A percentile compares a stretch with the other conserved stretches of the same genome.
Evolutionary conservation across 805 yeast genomes (phyloP).

Genomic region (Deakozyma indianensis): DNA sequence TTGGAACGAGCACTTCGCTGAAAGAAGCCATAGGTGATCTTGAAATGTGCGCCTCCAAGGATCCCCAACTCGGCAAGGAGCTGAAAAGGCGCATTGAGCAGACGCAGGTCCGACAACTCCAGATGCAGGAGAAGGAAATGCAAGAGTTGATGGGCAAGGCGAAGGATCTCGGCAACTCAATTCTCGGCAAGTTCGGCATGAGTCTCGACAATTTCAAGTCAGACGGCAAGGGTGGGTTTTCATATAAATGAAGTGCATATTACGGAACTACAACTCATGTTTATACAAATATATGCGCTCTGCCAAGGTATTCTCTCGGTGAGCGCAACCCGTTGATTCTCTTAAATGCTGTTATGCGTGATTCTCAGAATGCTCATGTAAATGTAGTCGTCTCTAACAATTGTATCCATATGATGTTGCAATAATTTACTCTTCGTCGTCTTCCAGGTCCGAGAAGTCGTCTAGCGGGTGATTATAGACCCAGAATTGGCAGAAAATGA

Average conservation of each 20-base stretch:
- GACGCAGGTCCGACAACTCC: slow-evolving; percentile 10
- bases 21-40: slow-evolving; percentile 16
- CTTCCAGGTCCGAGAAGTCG: background rate
- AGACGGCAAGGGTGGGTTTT: background rate
- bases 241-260: no score
- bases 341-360: no score
- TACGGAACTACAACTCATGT: no score
- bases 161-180: slow-evolving; percentile 19
- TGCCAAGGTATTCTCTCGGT: no score
- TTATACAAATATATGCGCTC: no score
- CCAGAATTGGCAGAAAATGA: slow-evolving; percentile 78
- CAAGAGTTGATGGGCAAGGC: slow-evolving; percentile 18
- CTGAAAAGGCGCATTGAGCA: slow-evolving; percentile 2
- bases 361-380: no score
- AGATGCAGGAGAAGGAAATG: slow-evolving; percentile 16
- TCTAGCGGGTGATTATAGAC: slow-evolving; percentile 27
- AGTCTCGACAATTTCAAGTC: slow-evolving; percentile 18
- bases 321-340: no score
- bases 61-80: slow-evolving; percentile 4
- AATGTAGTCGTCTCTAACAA: no score
- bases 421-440: no score
- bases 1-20: slow-evolving; percentile 16
- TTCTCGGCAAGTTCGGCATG: slow-evolving; percentile 18
- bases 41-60: slow-evolving; percentile 3
- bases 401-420: no score